Conservation (phyloP, 768 basidiomycete genomes). For the Tricholomella constricta region DNA sequence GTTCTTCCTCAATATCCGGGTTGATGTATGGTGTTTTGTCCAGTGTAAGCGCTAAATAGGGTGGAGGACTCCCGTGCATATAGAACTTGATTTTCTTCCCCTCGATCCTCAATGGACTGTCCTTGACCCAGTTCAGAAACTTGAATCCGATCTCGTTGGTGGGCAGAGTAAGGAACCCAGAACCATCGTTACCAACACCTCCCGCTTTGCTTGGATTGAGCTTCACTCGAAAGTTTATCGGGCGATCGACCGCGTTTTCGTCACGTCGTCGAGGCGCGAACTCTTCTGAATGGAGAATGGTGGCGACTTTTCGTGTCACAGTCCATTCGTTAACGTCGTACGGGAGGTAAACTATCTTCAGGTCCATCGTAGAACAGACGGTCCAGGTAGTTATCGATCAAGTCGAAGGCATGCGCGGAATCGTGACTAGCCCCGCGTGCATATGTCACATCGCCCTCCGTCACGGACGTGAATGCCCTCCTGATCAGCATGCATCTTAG, state of each 20-base stretch:
- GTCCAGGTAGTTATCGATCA: constrained; percentile 9
- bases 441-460: background rate
- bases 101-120: constrained; percentile 42
- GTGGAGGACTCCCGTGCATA: constrained; percentile 12
- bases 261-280: constrained; percentile 41
- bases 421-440: background rate
- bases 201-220: constrained; percentile 50
- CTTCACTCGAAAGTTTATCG: constrained; percentile 62
- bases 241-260: constrained; percentile 27
- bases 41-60: constrained; percentile 35
- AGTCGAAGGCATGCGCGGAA: background rate
- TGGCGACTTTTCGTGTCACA: constrained; percentile 56
- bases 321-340: constrained; percentile 51
- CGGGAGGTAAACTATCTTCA: constrained; percentile 39
- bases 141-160: constrained; percentile 37
- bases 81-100: constrained; percentile 44
- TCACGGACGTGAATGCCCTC: too few relatives aligned
- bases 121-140: constrained; percentile 48
- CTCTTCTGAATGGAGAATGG: constrained; percentile 57
- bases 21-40: constrained; percentile 57
- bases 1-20: constrained; percentile 56
- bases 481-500: too few relatives aligned
- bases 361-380: constrained; percentile 32
- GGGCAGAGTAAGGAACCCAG: constrained; percentile 44
- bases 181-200: constrained; percentile 60